Percentiles rank a stretch among this genome's conserved stretches.
These are phyloP conservation scores for Huntiella moniliformis DNA, from an alignment of 2,329 filamentous ascomycete species.

Conservation along the genomic window DNA sequence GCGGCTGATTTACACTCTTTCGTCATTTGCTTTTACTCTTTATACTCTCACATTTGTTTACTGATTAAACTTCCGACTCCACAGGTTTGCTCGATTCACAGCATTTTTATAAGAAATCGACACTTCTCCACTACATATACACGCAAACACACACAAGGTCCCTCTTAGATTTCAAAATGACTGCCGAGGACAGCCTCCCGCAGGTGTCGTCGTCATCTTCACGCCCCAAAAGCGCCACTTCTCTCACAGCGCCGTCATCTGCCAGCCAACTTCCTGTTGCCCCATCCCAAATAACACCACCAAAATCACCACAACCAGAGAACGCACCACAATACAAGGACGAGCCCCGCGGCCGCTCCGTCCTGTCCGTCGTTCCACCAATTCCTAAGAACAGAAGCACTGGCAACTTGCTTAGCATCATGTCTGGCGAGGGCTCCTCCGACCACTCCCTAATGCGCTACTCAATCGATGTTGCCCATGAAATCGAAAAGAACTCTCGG, in stretches of 20 bases:
- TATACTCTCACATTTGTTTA: no score
- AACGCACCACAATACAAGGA: neutral
- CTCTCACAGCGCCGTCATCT: neutral
- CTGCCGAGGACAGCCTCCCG: neutral
- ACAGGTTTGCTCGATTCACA: no score
- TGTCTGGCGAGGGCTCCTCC: neutral
- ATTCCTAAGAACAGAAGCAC: slow-evolving; percentile 11
- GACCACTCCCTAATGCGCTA: slow-evolving; percentile 8
- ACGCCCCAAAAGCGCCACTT: neutral
- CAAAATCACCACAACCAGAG: slow-evolving; percentile 2
- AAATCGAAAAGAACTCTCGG: slow-evolving; percentile 8
- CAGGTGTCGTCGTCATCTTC: neutral
- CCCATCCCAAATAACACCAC: neutral
- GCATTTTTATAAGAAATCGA: no score
- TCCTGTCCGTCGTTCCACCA: slow-evolving; percentile 1
- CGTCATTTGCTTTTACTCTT: no score
- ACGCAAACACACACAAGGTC: neutral
- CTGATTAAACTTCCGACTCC: no score
- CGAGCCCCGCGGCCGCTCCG: neutral
- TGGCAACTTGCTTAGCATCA: slow-evolving; percentile 8
- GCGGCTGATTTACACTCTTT: no score
- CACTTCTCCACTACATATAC: neutral
- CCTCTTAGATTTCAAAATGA: neutral
- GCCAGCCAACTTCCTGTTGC: neutral
- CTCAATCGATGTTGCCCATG: slow-evolving; percentile 8